A percentile compares a stretch with the other conserved stretches of the same genome.
Conservation (phyloP, 768 basidiomycete species). For the Russula sp. region DNA sequence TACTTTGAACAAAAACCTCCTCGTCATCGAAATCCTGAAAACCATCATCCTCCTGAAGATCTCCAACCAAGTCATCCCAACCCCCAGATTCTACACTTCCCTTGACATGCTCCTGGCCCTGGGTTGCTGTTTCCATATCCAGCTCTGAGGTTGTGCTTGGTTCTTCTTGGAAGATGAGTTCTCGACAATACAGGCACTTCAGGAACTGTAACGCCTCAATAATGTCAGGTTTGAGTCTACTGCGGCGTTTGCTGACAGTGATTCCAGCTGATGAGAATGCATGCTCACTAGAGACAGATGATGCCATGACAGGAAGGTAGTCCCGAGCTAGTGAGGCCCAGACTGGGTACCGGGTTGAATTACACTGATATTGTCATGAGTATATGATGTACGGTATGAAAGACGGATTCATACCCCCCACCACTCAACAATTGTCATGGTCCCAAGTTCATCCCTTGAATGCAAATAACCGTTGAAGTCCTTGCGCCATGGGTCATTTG, state of each 20-base stretch:
- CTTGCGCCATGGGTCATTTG: too few species aligned
- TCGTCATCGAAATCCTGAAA: too few species aligned
- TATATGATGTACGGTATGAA: not conserved
- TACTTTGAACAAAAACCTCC: too few species aligned
- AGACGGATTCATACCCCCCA: conserved; percentile 2
- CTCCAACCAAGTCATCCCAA: too few species aligned
- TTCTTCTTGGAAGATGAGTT: conserved; percentile 21
- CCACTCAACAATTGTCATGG: conserved; percentile 7
- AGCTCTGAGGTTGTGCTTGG: too few species aligned
- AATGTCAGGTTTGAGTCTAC: conserved; percentile 26
- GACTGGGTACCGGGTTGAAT: conserved; percentile 29
- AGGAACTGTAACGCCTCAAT: conserved; percentile 28
- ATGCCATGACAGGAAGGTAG: conserved; percentile 36
- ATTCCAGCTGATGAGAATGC: conserved; percentile 39
- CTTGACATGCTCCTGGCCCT: too few species aligned
- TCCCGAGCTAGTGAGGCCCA: conserved; percentile 37
- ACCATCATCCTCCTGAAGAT: too few species aligned
- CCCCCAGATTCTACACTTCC: too few species aligned
- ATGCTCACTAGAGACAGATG: conserved; percentile 35
- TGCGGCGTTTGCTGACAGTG: conserved; percentile 31
- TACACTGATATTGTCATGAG: not conserved
- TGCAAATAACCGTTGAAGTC: too few species aligned
- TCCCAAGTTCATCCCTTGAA: not conserved
- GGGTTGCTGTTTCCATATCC: too few species aligned
- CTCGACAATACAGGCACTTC: conserved; percentile 23